Evolutionary conservation across 2,329 filamentous ascomycete species (phyloP).

Genomic region (Aureobasidium leucospermi): DNA sequence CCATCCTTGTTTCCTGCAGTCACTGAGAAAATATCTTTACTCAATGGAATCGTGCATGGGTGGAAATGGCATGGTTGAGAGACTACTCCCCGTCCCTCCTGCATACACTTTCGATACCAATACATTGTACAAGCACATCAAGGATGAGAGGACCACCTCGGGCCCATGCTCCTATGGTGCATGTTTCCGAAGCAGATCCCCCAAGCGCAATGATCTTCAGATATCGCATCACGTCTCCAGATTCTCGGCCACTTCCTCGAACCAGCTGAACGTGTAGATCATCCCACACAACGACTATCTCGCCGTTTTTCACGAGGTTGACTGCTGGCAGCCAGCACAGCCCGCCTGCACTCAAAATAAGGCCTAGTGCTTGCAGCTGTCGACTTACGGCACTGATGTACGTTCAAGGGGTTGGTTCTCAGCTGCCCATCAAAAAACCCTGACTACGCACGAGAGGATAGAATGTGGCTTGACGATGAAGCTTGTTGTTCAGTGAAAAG

Average conservation of each 20-base stretch:
- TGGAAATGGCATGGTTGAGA: slow-evolving; percentile 6
- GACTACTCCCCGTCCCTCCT: neutral
- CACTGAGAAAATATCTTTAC: neutral
- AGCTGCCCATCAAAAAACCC: neutral
- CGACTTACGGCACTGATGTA: neutral
- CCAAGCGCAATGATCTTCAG: slow-evolving; percentile 2
- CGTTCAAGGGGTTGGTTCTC: neutral
- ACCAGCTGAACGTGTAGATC: slow-evolving; percentile 1
- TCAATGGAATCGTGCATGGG: slow-evolving; percentile 5
- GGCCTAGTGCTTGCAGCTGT: neutral
- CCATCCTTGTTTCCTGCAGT: slow-evolving; percentile 2
- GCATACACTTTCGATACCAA: slow-evolving; percentile 10
- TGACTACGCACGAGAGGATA: neutral
- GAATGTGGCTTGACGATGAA: neutral
- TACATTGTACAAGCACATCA: neutral
- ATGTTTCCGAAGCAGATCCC: neutral
- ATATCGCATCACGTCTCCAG: slow-evolving; percentile 5
- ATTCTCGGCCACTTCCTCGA: neutral
- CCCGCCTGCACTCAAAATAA: neutral
- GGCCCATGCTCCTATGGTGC: neutral
- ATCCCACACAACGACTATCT: slow-evolving; percentile 12
- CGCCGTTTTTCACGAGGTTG: slow-evolving; percentile 1
- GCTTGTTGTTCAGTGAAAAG: neutral
- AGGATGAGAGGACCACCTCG: neutral
- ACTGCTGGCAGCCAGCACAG: neutral